These are phyloP conservation scores for Suillus americanus DNA, from an alignment of 768 basidiomycete species.

Conservation along the genomic window DNA sequence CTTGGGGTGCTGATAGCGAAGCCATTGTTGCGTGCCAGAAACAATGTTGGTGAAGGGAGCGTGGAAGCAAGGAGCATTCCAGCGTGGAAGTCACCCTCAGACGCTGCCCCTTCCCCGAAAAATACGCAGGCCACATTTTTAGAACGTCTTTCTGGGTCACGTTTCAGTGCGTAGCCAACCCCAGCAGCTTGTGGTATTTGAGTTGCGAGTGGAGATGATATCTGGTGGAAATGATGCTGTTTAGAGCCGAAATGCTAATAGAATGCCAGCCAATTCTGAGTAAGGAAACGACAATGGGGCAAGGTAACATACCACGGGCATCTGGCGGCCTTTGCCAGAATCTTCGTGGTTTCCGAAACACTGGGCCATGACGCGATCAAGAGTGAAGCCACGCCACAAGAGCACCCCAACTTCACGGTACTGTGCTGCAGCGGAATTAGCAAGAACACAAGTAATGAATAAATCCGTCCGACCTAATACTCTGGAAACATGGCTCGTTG, in stretches of 20 bases:
- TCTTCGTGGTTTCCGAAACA: slow-evolving; percentile 89
- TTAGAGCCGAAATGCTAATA: slow-evolving; percentile 81
- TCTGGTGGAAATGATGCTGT: slow-evolving; percentile 86
- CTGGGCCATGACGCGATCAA: slow-evolving; percentile 86
- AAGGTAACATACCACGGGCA: slow-evolving; percentile 74
- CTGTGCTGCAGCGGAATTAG: slow-evolving; percentile 54
- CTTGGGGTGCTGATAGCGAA: slow-evolving; percentile 95
- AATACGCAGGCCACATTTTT: slow-evolving; percentile 84
- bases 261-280: slow-evolving; percentile 11
- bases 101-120: slow-evolving; percentile 93
- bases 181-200: slow-evolving; percentile 96
- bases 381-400: slow-evolving; percentile 79
- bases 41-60: slow-evolving; percentile 71
- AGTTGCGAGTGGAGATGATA: slow-evolving; percentile 90
- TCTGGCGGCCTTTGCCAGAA: slow-evolving; percentile 84
- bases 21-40: slow-evolving; percentile 80
- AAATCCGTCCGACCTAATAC: slow-evolving; percentile 58
- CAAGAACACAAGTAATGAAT: background rate
- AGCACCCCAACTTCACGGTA: slow-evolving; percentile 93
- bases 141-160: slow-evolving; percentile 65
- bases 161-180: slow-evolving; percentile 84
- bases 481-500: slow-evolving; percentile 36
- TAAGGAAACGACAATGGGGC: background rate
- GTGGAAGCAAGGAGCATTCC: slow-evolving; percentile 81
- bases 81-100: slow-evolving; percentile 95